A percentile compares a stretch with the other conserved stretches of the same genome.
phyloP scores from a whole-genome alignment of 73 alveolate species.

The Effrenium voratum region DNA sequence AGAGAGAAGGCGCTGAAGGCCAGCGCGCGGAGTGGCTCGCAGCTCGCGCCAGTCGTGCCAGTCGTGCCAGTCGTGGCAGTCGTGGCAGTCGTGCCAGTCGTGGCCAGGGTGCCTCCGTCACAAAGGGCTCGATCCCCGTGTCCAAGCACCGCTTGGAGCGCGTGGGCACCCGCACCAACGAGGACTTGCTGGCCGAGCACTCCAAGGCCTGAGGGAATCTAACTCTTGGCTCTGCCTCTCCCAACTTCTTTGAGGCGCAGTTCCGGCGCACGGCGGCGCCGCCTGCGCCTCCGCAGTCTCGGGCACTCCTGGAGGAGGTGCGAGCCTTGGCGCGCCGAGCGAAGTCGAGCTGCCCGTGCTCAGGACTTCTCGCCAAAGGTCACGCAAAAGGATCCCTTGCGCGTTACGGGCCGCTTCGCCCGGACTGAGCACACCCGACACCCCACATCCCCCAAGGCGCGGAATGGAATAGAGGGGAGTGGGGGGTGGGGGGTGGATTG shows the following conservation, averaged over 20 bases:
- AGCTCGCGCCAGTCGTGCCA: not conserved
- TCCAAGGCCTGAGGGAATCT: constrained; percentile 14
- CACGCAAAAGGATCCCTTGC: constrained; percentile 50
- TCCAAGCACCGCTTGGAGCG: constrained; percentile 52
- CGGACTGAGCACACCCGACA: constrained; percentile 46
- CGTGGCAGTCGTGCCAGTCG: not conserved
- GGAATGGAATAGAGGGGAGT: not conserved
- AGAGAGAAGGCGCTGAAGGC: not conserved
- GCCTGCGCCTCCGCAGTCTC: constrained; percentile 39
- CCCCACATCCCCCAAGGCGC: constrained; percentile 42
- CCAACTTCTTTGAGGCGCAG: constrained; percentile 33
- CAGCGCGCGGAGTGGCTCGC: too few relatives aligned
- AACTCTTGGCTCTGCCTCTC: not conserved
- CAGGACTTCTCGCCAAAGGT: constrained; percentile 82
- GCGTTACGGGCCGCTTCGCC: constrained; percentile 53
- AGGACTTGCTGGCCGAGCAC: constrained; percentile 63
- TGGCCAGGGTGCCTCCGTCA: constrained; percentile 58
- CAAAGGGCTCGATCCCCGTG: constrained; percentile 65
- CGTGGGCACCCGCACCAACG: constrained; percentile 54
- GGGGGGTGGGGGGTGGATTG: not conserved
- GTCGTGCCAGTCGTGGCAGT: not conserved
- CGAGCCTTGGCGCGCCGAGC: not conserved
- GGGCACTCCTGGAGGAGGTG: constrained; percentile 43
- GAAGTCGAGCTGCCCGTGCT: not conserved
- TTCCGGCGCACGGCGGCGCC: constrained; percentile 55